Base-by-base conservation (phyloP, 768 basidiomycete species). In the Boletus eberwhitei region DNA sequence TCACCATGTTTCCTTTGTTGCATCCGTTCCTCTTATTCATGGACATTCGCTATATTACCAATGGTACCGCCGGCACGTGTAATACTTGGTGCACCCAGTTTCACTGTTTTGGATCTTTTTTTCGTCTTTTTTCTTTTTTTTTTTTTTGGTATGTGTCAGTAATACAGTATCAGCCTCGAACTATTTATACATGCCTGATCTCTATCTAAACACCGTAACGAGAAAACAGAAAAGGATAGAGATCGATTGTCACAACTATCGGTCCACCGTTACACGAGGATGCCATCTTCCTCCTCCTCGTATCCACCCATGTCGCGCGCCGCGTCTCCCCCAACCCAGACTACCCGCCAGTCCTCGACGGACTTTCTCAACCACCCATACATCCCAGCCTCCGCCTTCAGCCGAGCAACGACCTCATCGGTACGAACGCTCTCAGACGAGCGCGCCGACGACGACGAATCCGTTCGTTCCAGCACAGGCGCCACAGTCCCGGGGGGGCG, bases 361-460 rank as follows among this genome's bases (percentile, higher is more conserved):
- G 86, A 90, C 63, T 86, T 90, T 60, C 82, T 73, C 70, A 83
- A 78, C 90, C 90, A 92, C 0, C 81, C 90, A 66, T 93, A 93
- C 6, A 87, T 70, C 7, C 90, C 90, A 53, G 85, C 77, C 53
- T 85, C 82, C 21, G 70, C 71, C 62, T 75, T 77, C 65, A 83
- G 64, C 61, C 72, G 67, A 26, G 71, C 73, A 2, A 70, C 53
- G 8, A 83, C 62, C 44, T 83, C 85, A 22, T 81, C 76, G 2
- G 83, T 76, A 31, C 79, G 83, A 58, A 79, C 68, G 50, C 79
- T 86, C 50, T 75, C 75, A 45, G 74, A 74, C 9, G 86, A 84
- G 26, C 60, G 61, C 0, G 62, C 63, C 14, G 85, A 82, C 37
- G 75, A 58, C 9, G 72, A 65, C 39, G 80, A 79, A 48, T 74